Percentiles rank a stretch among this genome's conserved stretches.
Evolutionary conservation across 1,284 basidiomycete genomes (phyloP).

Genomic region (Prillingera fragicola): DNA sequence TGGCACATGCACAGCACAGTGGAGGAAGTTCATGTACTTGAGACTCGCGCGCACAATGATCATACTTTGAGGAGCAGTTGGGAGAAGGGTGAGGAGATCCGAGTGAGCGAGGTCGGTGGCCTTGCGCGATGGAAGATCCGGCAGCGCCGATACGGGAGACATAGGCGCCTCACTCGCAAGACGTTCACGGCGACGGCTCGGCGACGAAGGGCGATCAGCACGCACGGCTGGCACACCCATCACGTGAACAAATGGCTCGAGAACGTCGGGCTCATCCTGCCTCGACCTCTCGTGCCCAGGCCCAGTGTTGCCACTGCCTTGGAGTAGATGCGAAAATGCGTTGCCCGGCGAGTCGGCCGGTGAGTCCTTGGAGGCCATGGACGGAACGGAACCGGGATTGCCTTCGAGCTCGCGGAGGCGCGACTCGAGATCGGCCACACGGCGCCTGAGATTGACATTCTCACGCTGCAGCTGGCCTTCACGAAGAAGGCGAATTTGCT

Average conservation of each 20-base stretch:
- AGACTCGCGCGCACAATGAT: slow-evolving; percentile 18
- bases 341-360: slow-evolving; percentile 11
- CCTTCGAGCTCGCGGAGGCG: slow-evolving; percentile 14
- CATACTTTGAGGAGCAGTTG: slow-evolving; percentile 15
- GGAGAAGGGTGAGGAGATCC: slow-evolving; percentile 19
- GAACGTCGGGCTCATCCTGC: slow-evolving; percentile 22
- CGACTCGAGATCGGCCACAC: slow-evolving; percentile 15
- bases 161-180: slow-evolving; percentile 8
- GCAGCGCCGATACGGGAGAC: slow-evolving; percentile 12
- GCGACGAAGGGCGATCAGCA: slow-evolving; percentile 7
- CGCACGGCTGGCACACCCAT: slow-evolving; percentile 16
- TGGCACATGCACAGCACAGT: slow-evolving; percentile 26
- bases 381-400: background rate
- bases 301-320: background rate
- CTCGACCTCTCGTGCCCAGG: slow-evolving; percentile 7
- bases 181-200: slow-evolving; percentile 2
- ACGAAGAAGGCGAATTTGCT: slow-evolving; percentile 17
- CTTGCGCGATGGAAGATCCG: slow-evolving; percentile 16
- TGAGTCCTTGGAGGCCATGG: slow-evolving; percentile 3
- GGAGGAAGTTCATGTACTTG: slow-evolving; percentile 24
- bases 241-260: slow-evolving; percentile 21
- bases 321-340: slow-evolving; percentile 16
- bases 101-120: slow-evolving; percentile 20
- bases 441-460: slow-evolving; percentile 15
- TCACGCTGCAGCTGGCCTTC: slow-evolving; percentile 23